Evolutionary conservation across 148 eudicot genomes (phyloP).

Genomic region (Diospyros lotus): DNA sequence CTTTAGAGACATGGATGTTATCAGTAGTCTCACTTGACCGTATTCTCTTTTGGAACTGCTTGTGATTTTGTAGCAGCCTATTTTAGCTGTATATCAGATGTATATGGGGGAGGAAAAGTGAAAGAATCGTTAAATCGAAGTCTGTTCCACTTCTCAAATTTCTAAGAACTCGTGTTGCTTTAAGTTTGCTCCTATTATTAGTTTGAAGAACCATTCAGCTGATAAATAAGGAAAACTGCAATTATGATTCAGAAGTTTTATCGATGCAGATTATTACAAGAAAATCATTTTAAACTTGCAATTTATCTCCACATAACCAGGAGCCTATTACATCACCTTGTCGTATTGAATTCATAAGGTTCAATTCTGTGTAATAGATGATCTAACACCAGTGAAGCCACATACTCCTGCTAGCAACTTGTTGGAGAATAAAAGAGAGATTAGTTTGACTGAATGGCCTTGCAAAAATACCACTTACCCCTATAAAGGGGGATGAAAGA

Average conservation of each 20-base stretch:
- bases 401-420: too few relatives aligned
- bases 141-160: not conserved
- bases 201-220: not conserved
- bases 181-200: not conserved
- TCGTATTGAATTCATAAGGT: not conserved
- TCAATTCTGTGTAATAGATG: too few relatives aligned
- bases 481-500: too few relatives aligned
- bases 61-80: not conserved
- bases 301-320: not conserved
- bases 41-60: not conserved
- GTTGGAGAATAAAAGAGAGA: too few relatives aligned
- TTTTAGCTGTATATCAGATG: not conserved
- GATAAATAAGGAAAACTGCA: not conserved
- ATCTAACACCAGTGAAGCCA: too few relatives aligned
- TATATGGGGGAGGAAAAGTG: not conserved
- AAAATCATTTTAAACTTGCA: not conserved
- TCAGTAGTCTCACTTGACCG: not conserved
- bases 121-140: not conserved
- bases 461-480: too few relatives aligned
- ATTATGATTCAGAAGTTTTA: not conserved
- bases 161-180: not conserved
- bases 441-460: too few relatives aligned
- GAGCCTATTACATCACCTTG: not conserved
- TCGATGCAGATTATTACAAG: not conserved
- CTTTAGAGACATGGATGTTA: not conserved